Percentiles rank a stretch among this genome's conserved stretches.
Conservation (phyloP, 139 green algal species). For the Tetraselmis chui region DNA sequence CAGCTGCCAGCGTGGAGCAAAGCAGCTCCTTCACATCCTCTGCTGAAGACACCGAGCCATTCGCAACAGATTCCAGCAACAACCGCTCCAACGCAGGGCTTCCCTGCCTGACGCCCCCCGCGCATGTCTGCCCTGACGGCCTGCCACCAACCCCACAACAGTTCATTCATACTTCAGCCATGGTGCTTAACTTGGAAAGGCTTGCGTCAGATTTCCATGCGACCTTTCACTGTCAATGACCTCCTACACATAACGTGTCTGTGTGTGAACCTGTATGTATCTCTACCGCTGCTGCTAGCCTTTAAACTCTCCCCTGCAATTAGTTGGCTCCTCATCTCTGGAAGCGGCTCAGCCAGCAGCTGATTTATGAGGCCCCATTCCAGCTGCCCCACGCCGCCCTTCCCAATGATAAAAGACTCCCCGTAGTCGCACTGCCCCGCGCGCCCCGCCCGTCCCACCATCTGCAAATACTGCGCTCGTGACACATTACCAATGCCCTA, state of each 20-base stretch:
- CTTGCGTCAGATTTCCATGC: not conserved
- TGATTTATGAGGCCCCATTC: not conserved
- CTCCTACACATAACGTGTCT: slow-evolving; percentile 6
- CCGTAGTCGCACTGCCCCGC: slow-evolving; percentile 13
- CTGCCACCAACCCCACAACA: not conserved
- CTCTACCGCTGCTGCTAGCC: too few relatives aligned
- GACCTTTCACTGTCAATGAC: too few relatives aligned
- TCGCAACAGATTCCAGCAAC: slow-evolving; percentile 52
- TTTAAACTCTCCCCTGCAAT: not conserved
- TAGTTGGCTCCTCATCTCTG: slow-evolving; percentile 8
- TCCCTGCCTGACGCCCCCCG: slow-evolving; percentile 1
- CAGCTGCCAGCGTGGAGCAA: slow-evolving; percentile 11
- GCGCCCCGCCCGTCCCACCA: slow-evolving; percentile 56
- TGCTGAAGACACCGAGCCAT: slow-evolving; percentile 21
- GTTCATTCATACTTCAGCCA: too few relatives aligned
- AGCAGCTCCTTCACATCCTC: slow-evolving; percentile 36
- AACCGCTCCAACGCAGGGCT: slow-evolving; percentile 39
- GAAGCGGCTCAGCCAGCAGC: slow-evolving; percentile 21
- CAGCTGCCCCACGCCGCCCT: slow-evolving; percentile 1
- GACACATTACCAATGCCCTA: slow-evolving; percentile 27
- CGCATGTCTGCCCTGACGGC: not conserved
- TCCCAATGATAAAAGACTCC: slow-evolving; percentile 17
- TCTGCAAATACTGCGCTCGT: slow-evolving; percentile 58
- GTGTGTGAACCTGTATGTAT: not conserved
- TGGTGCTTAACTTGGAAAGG: too few relatives aligned